Conservation (phyloP, 2,329 filamentous ascomycete genomes). For the Tolypocladium pustulatum region DNA sequence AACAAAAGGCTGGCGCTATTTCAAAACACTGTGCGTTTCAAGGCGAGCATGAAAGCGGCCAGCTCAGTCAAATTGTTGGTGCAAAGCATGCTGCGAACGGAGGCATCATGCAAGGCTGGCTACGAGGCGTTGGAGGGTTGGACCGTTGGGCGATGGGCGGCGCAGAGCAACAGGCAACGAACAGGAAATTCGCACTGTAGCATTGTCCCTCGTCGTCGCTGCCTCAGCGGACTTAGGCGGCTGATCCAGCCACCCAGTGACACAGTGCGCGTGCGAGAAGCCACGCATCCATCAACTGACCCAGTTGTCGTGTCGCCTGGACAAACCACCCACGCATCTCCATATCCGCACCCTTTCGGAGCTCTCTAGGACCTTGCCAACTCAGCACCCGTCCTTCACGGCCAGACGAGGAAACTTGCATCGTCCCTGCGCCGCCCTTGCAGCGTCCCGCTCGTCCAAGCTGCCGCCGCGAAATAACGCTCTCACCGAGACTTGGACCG, state of each 20-base stretch:
- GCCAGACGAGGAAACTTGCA: neutral
- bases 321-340: neutral
- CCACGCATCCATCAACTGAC: neutral
- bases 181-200: neutral
- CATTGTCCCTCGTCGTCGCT: neutral
- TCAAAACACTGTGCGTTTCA: neutral
- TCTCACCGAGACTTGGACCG: neutral
- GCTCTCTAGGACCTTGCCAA: neutral
- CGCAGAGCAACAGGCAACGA: neutral
- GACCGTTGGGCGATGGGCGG: neutral
- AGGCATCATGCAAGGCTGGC: neutral
- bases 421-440: constrained; percentile 5
- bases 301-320: neutral
- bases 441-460: neutral
- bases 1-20: neutral
- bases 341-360: neutral
- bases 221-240: neutral
- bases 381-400: neutral
- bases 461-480: neutral
- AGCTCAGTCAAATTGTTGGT: neutral
- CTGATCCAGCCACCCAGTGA: neutral
- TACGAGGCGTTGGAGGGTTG: neutral
- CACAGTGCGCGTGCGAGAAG: neutral
- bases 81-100: neutral
- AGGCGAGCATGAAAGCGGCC: neutral